Percentiles rank a stretch among this genome's conserved stretches.
These are phyloP conservation scores for Boletus fagicola DNA, from an alignment of 768 basidiomycete species.

Conservation along the genomic window DNA sequence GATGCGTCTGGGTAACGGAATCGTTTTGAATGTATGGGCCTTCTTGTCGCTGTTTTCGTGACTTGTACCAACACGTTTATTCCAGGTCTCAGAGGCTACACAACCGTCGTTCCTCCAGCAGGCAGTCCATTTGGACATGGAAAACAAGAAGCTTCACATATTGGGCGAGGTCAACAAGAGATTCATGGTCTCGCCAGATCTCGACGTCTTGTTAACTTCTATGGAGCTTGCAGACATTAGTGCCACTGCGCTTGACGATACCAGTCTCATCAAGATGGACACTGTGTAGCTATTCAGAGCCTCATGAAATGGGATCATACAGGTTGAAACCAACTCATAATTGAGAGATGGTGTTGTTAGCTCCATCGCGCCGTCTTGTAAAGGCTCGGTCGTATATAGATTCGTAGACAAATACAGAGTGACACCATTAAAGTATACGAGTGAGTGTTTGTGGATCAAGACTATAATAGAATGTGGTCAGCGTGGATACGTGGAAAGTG, in stretches of 20 bases:
- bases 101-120: slow-evolving; percentile 89
- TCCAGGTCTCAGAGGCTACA: slow-evolving; percentile 76
- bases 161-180: slow-evolving; percentile 86
- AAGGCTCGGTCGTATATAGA: neutral
- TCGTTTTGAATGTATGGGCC: slow-evolving; percentile 71
- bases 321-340: neutral
- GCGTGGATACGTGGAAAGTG: neutral
- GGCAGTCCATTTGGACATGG: slow-evolving; percentile 67
- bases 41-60: neutral
- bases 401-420: neutral
- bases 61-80: neutral
- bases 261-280: slow-evolving; percentile 58
- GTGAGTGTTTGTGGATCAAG: neutral
- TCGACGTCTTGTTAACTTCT: slow-evolving; percentile 68
- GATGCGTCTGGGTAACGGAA: slow-evolving; percentile 78
- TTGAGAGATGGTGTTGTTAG: neutral
- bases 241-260: slow-evolving; percentile 38
- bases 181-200: slow-evolving; percentile 81
- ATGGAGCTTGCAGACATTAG: slow-evolving; percentile 54
- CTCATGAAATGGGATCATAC: neutral
- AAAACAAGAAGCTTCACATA: slow-evolving; percentile 58
- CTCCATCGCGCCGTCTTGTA: neutral
- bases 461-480: slow-evolving; percentile 30
- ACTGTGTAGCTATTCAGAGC: neutral
- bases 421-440: neutral